A percentile compares a stretch with the other conserved stretches of the same genome.
Conservation (phyloP, 169 alveolate genomes). For the Eimeria necatrix region DNA sequence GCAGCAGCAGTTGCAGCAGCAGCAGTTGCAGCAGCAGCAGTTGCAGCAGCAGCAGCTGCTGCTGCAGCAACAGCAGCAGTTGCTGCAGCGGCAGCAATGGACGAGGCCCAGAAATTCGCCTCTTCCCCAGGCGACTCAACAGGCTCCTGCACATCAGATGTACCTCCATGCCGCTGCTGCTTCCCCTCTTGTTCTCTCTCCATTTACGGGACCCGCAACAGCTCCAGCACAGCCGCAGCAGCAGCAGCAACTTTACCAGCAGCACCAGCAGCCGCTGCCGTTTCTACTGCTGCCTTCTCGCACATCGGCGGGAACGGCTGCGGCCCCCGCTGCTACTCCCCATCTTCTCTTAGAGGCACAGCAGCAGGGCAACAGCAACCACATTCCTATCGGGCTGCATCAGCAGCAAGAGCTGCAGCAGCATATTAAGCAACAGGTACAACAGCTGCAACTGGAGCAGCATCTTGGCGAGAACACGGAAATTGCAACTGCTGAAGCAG, state of each 20-base stretch:
- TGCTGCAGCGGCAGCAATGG: not conserved
- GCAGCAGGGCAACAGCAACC: constrained; percentile 34
- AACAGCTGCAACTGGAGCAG: constrained; percentile 6
- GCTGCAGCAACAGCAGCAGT: constrained; percentile 41
- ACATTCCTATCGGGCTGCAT: not conserved
- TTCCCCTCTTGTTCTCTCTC: constrained; percentile 57
- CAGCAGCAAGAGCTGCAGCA: constrained; percentile 59
- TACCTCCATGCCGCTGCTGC: constrained; percentile 52
- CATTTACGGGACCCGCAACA: constrained; percentile 22
- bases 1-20: constrained; percentile 45
- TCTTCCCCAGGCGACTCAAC: not conserved
- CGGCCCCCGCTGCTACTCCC: constrained; percentile 27
- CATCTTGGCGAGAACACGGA: not conserved
- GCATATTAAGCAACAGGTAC: constrained; percentile 31
- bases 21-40: constrained; percentile 25
- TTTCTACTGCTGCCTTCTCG: constrained; percentile 9
- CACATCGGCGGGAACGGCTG: constrained; percentile 29
- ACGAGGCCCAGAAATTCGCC: not conserved
- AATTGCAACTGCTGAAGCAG: not conserved
- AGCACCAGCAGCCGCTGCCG: constrained; percentile 61
- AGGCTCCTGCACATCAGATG: constrained; percentile 54
- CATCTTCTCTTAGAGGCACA: constrained; percentile 7
- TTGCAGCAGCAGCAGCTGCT: not conserved
- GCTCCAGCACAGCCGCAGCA: constrained; percentile 53
- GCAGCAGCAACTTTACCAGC: constrained; percentile 66